Base-by-base conservation (phyloP, 768 basidiomycete genomes). In the Lepiota venenata region DNA sequence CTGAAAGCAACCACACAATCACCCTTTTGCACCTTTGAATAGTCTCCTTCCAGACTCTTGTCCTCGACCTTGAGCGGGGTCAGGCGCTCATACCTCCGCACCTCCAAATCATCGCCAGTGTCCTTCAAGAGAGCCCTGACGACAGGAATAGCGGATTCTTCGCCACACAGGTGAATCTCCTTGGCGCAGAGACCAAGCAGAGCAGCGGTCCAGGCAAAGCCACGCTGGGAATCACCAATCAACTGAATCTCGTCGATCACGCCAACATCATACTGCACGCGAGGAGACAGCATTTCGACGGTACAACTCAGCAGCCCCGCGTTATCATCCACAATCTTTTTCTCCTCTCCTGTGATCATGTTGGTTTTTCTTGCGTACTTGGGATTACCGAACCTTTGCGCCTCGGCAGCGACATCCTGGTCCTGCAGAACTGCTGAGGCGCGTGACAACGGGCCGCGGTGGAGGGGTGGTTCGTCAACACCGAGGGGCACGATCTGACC, bases 221-320 rank as follows among this genome's bases (percentile, higher is more conserved):
- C 96, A 14, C 97, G 84, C 2, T 83, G 73, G 0, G 75, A 69
- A 66, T 98, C 93, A 0, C 81, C 81, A 15, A 98, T 82, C 88
- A 98, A 89, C 73, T 98, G 97, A 45, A 99, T 98, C 73, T 98
- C 96, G 67, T 98, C 97, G 42, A 99, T 76, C 43, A 99, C 94
- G 0, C 85, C 94, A 20, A 98, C 93, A 48, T 96, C 92, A 51
- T 72, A 74, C 3, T 56, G 56, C 15, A 45, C 58, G 2, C 59
- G 57, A 9, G 73, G 59, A 4, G 76, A 73, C 32, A 89, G 67
- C 95, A 98, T 99, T 76, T 99, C 97, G 60, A 98, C 88, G 2
- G 97, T 99, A 66, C 91, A 93, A 64, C 86, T 87, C n/a, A 77
- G 55, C 36, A 97, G 67, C 0, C 75, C 69, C 0, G 84, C 84